Evolutionary conservation across 1,284 basidiomycete species (phyloP), one percentile per base, ranked within the genome.

Genomic region (Takashimella koratensis): DNA sequence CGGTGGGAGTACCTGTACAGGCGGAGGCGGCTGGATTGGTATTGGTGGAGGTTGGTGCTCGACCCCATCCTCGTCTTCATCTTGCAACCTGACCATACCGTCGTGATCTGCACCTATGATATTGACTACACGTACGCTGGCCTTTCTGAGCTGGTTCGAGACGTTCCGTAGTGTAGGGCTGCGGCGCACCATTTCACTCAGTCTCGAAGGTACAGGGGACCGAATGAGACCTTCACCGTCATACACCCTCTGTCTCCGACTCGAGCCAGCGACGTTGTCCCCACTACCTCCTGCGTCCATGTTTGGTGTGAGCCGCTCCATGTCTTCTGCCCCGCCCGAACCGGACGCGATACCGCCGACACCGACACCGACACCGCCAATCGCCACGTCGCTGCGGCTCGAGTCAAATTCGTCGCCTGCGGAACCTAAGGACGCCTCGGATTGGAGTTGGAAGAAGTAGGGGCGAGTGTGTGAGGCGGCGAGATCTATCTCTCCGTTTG

Each of bases 81-180:
- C 67, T 2, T 55, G 52, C 2, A 70, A 43, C 43, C 57, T 49
- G 23, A 54, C 51, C 57, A 56, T 52, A 40, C 46, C 58, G 13
- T 47, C 53, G 21, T 73, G 69, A 20, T 79, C 78, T 52, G 47
- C 52, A 52, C 30, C 30, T 22, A 83, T 84, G 46, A 92, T 75
- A 68, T 91, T 90, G 36, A 90, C 90, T 16, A 96, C 90, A 20
- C 92, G 83, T 48, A 88, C 74, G 27, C 88, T 91, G 1, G 72
- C 72, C 47, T 65, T 63, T 4, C 70, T 54, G 3, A 74, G 43
- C 3, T 64, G 66, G 20, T 57, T 58, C 12, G 67, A 66, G 11
- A 74, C 67, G 3, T 59, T 59, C 8, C 71, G 59, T 20, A 74
- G 58, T 1, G 72, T 73, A 2, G 66, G 64, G 11, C 57, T 58